Conservation (phyloP, 305 asterid genomes). For the Fraxinus angustifolia region DNA sequence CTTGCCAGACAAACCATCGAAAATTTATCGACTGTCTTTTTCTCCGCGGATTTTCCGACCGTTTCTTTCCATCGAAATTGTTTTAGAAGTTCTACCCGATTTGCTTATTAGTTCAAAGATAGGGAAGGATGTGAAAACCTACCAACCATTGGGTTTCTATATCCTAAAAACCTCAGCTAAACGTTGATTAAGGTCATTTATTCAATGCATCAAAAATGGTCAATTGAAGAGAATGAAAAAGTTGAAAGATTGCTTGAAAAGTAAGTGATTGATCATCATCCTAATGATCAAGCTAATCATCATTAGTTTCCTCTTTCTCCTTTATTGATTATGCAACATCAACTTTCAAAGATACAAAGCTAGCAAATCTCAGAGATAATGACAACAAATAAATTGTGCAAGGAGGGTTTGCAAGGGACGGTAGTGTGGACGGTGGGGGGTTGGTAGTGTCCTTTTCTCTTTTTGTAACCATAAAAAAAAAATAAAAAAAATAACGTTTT, state of each 20-base stretch:
- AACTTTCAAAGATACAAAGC: constrained; percentile 13
- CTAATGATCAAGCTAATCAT: not conserved
- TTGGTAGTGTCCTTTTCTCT: not conserved
- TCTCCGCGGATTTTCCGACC: not conserved
- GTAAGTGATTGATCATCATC: not conserved
- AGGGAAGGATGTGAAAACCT: not conserved
- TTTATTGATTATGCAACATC: not conserved
- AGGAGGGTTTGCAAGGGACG: not conserved
- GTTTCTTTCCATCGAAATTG: not conserved
- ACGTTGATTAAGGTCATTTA: not conserved
- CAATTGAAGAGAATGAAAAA: not conserved
- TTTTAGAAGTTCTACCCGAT: not conserved
- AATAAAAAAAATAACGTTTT: not conserved
- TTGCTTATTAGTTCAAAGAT: not conserved
- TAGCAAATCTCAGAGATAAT: constrained; percentile 6
- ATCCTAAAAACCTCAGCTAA: not conserved
- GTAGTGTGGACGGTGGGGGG: not conserved
- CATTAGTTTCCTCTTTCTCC: not conserved
- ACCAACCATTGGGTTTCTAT: not conserved
- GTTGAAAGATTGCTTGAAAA: not conserved
- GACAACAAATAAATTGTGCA: not conserved
- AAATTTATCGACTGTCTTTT: not conserved
- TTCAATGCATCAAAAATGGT: not conserved
- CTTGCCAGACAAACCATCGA: not conserved
- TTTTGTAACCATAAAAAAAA: not conserved